Conservation (phyloP, 2,329 filamentous ascomycete genomes). For the Chaetomium sp. region DNA sequence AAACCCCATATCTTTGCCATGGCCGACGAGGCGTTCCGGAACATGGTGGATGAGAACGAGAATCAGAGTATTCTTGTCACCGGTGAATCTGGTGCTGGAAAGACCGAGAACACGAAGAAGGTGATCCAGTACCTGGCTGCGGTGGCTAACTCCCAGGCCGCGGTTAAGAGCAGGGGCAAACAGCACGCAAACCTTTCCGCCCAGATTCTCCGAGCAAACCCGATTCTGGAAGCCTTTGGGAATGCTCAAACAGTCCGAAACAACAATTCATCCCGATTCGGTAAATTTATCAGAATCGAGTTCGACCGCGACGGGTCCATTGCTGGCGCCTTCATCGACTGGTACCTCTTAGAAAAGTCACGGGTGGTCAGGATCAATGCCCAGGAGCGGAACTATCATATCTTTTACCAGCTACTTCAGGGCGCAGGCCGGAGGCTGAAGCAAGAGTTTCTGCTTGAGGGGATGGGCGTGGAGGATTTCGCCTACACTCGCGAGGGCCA, state of each 20-base stretch:
- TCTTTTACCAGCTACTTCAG: slow-evolving; percentile 92
- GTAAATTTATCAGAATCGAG: slow-evolving; percentile 97
- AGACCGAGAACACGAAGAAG: slow-evolving; percentile 99
- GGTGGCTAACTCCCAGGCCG: slow-evolving; percentile 77
- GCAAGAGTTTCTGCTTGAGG: slow-evolving; percentile 67
- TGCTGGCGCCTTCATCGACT: slow-evolving; percentile 93
- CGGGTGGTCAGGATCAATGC: slow-evolving; percentile 82
- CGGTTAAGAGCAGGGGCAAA: slow-evolving; percentile 50
- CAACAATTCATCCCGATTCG: slow-evolving; percentile 96
- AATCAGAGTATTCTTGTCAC: slow-evolving; percentile 98
- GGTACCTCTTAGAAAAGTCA: slow-evolving; percentile 98
- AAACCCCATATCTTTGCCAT: slow-evolving; percentile 97
- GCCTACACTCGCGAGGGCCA: slow-evolving; percentile 88
- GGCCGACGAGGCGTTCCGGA: slow-evolving; percentile 93
- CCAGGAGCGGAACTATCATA: slow-evolving; percentile 90
- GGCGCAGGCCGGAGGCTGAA: slow-evolving; percentile 71
- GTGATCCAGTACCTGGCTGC: slow-evolving; percentile 98
- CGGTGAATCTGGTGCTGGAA: slow-evolving; percentile 94
- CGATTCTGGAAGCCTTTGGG: slow-evolving; percentile 94
- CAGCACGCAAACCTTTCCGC: slow-evolving; percentile 81
- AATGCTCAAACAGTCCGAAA: slow-evolving; percentile 97
- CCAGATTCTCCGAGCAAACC: slow-evolving; percentile 92
- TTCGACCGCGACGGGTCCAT: slow-evolving; percentile 86
- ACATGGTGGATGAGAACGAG: slow-evolving; percentile 86
- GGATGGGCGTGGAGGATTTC: slow-evolving; percentile 76